phyloP scores from a whole-genome alignment of 2,329 filamentous ascomycete genomes.

The Colletotrichum sp. region DNA sequence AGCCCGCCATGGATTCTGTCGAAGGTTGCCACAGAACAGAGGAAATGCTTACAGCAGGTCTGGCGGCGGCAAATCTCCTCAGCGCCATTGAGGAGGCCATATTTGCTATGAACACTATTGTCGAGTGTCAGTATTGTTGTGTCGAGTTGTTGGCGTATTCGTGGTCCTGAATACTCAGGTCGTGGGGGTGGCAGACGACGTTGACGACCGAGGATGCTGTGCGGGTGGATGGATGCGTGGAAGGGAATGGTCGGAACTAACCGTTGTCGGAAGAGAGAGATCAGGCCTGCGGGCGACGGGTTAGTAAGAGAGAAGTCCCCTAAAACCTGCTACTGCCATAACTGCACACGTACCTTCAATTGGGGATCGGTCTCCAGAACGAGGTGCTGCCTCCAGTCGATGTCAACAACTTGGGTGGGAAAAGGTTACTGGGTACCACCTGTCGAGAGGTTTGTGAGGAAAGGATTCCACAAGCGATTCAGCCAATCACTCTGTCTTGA shows the following conservation, averaged over 20 bases:
- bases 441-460: background rate
- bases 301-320: background rate
- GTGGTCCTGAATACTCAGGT: background rate
- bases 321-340: background rate
- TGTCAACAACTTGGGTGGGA: slow-evolving; percentile 4
- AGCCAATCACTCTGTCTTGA: background rate
- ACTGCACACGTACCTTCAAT: background rate
- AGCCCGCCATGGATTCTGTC: slow-evolving; percentile 24
- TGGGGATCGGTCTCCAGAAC: slow-evolving; percentile 11
- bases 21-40: background rate
- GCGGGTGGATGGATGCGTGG: background rate
- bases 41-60: slow-evolving; percentile 56
- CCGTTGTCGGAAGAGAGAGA: slow-evolving; percentile 5
- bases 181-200: background rate
- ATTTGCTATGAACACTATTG: slow-evolving; percentile 26
- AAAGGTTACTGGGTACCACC: background rate
- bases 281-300: background rate
- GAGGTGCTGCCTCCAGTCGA: slow-evolving; percentile 13
- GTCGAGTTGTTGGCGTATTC: background rate
- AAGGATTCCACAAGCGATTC: background rate
- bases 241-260: background rate
- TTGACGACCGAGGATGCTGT: background rate
- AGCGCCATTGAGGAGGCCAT: slow-evolving; percentile 70
- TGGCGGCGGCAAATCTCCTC: slow-evolving; percentile 62
- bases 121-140: background rate